These are phyloP conservation scores for Eimeria falciformis DNA, from an alignment of 169 alveolate species.

Conservation along the genomic window DNA sequence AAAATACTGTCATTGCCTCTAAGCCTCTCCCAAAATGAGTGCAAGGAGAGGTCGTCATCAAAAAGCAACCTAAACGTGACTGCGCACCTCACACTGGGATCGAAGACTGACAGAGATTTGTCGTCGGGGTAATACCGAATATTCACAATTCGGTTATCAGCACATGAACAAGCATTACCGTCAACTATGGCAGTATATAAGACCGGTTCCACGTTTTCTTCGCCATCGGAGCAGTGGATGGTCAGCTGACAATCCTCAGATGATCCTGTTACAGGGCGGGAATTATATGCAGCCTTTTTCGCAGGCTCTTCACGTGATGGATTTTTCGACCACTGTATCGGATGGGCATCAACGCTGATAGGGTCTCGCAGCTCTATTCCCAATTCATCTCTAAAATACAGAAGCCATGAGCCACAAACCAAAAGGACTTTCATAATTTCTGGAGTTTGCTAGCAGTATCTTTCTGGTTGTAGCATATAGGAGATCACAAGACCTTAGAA, in stretches of 20 bases:
- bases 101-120: slow-evolving; percentile 37
- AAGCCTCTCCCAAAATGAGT: neutral
- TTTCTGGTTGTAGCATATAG: no score
- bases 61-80: neutral
- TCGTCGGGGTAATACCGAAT: slow-evolving; percentile 38
- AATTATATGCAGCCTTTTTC: no score
- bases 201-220: neutral
- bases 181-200: neutral
- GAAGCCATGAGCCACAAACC: neutral
- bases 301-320: no score
- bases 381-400: neutral
- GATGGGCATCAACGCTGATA: neutral
- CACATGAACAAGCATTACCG: slow-evolving; percentile 5
- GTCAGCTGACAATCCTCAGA: neutral
- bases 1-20: neutral
- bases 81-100: neutral
- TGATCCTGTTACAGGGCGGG: no score
- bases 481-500: no score
- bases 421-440: no score
- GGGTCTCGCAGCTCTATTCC: slow-evolving; percentile 38
- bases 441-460: no score
- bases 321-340: no score
- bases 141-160: slow-evolving; percentile 12
- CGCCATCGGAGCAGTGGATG: slow-evolving; percentile 5
- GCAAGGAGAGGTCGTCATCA: neutral